These are phyloP conservation scores for Onygenales sp. DNA, from an alignment of 2,329 filamentous ascomycete genomes.

Conservation along the genomic window DNA sequence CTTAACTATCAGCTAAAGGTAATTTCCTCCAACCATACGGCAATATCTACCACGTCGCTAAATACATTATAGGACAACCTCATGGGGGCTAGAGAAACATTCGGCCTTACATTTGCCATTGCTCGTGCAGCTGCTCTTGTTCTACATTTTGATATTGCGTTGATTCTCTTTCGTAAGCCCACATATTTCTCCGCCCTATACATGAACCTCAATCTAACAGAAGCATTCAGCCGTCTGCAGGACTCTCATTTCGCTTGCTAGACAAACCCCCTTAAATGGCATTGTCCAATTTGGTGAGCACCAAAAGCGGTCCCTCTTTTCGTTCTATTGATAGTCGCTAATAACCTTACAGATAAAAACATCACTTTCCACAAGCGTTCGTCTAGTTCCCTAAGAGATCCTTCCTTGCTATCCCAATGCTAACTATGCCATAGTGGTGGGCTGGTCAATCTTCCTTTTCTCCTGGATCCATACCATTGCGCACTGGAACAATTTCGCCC, in stretches of 20 bases:
- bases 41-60: background rate
- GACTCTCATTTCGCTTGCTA: constrained; percentile 70
- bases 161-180: constrained; percentile 56
- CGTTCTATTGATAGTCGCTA: background rate
- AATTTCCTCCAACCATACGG: background rate
- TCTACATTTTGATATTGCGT: constrained; percentile 70
- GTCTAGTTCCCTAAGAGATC: constrained; percentile 1
- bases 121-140: constrained; percentile 66
- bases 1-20: constrained; percentile 68
- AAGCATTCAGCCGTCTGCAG: constrained; percentile 55
- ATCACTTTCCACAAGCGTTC: constrained; percentile 71
- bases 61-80: constrained; percentile 49
- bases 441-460: constrained; percentile 83
- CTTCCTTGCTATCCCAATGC: background rate
- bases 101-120: constrained; percentile 68
- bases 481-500: constrained; percentile 80
- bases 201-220: constrained; percentile 3
- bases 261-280: constrained; percentile 73
- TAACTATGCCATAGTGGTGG: constrained; percentile 42
- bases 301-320: background rate
- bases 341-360: constrained; percentile 55
- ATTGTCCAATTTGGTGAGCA: constrained; percentile 61
- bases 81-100: constrained; percentile 53
- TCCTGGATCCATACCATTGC: constrained; percentile 79
- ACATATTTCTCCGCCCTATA: background rate